Base-by-base conservation (phyloP, 2,329 filamentous ascomycete genomes). In the Diaporthe sp. region DNA sequence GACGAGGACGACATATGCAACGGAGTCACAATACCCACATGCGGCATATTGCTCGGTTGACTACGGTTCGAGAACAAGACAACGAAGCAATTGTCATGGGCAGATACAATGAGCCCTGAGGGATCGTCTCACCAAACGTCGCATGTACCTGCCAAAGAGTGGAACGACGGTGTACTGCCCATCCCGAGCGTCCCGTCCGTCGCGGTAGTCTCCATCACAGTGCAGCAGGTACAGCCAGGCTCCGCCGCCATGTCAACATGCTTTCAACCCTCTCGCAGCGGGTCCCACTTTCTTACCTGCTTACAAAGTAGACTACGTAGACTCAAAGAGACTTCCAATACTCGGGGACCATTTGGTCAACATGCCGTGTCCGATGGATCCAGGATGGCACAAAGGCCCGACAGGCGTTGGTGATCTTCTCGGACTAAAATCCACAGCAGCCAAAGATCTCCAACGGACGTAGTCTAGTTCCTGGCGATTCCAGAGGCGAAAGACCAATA, bases 161-260 rank as follows among this genome's bases (percentile, higher is more conserved):
- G 65, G 65, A n/a, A n/a, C 34, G 31, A 53, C 22, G 12, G 25
- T 22, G 12, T 55, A 70, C 65, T 70, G 34, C 65, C n/a, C 65
- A 70, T 55, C 34, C 65, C 65, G 65, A 70, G 65, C 65, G 4
- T 70, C 65, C 62, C 65, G 65, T 55, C 13, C 65, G 65, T 70
- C n/a, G 8, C 34, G n/a, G 61, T 49, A 67, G 61, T 34, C 28
- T 34, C 61, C 61, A 55, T 42, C n/a, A n/a, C 31, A 42, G 15
- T 12, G 17, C 37, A 42, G 12, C n/a, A 39, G 22, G 31, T 25
- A 51, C 62, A 34, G 25, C 10, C 49, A 34, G 62, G 44, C 22
- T 53, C 31, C 31, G 22, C 44, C 31, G 10, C 44, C 19, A 25
- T 15, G 46, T 68, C 62, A 68, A 39, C 31, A 53, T 19, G 8